Evolutionary conservation across 768 basidiomycete genomes (phyloP), one percentile per base, ranked within the genome.

Genomic region (Lactarius tabidus): DNA sequence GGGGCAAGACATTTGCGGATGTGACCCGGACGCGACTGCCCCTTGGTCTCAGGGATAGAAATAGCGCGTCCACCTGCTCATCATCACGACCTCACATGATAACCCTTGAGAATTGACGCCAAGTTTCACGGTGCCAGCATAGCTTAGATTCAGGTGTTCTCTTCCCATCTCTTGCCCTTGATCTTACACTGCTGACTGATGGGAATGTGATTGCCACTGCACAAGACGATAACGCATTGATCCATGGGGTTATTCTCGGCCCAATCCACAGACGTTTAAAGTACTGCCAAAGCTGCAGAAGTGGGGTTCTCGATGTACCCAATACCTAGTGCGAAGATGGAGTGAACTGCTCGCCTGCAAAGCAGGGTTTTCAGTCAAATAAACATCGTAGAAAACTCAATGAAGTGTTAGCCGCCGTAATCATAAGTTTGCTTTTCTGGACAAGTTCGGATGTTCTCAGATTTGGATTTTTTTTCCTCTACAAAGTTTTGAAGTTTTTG

Each of bases 111-210:
- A 5, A n/a, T 45, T 26, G 10, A 12, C 23, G 45, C 45, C 45
- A 48, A 15, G 1, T 26, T 60, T 45, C 31, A 10, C 26, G 26
- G 31, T 61, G 64, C 64, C 64, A 65, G 64, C 64, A 2, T 45
- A 39, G 31, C 33, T 59, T n/a, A 17, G 28, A 60, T 26, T 54
- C 35, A 48, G 12, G 45, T 26, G 45, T 23, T 48, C 45, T 48
- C 45, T 12, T 48, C n/a, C 45, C n/a, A 45, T 45, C n/a, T 45
- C 45, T 48, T 26, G 1, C 14, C 45, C 45, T 1, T 23, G 12
- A 12, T 14, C 4, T 48, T 48, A 26, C 23, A 17, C 39, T 17
- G 18, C 39, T 41, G 6, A 17, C 39, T 17, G 45, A 39, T 39
- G 15, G 38, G 14, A 39, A 33, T 33, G 33, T 33, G 33, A 33